Base-by-base conservation (phyloP, 2,329 filamentous ascomycete genomes). In the Boeremia exigua region DNA sequence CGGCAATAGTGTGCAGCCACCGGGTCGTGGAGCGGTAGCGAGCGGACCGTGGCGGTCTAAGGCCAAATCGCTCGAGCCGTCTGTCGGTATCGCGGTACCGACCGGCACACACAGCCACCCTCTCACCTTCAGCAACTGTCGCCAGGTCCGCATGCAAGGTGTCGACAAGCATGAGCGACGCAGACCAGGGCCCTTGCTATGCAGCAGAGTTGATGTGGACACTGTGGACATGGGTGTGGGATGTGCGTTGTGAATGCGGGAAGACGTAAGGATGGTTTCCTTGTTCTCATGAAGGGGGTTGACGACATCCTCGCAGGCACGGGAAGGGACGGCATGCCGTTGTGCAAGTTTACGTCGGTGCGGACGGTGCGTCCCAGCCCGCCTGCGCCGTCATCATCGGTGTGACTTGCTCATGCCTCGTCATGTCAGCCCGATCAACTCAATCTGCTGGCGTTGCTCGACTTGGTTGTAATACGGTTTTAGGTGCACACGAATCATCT, bases 351-450 rank as follows among this genome's bases (percentile, higher is more conserved):
- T 11, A 37, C 47, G 49, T 48, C 54, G 45, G 58, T 55, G 58
- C 60, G 63, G 56, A 47, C 60, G 60, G 63, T 47, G 56, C 43
- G 54, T 57, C 53, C 47, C 55, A 55, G 56, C 45, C 48, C 54
- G 53, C 54, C 49, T 54, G 37, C 54, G 40, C 38, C 34, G 47
- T 55, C 36, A 46, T 59, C 15, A 65, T 63, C 62, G 57, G 57
- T 65, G 54, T 59, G 61, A 57, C 43, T 44, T 54, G 56, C 53
- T 42, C 36, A 33, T 38, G 19, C 28, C 25, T 17, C 3, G 19
- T 25, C 5, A 42, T 38, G 27, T 27, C 54, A 48, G 43, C 33
- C 40, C 11, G 36, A 37, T 14, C 27, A 50, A 12, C 38, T 51
- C 44, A 32, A 54, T 39, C 14, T 56, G 15, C 28, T 49, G 7